phyloP scores from a whole-genome alignment of 306 rosid genomes.

The Malus orientalis region DNA sequence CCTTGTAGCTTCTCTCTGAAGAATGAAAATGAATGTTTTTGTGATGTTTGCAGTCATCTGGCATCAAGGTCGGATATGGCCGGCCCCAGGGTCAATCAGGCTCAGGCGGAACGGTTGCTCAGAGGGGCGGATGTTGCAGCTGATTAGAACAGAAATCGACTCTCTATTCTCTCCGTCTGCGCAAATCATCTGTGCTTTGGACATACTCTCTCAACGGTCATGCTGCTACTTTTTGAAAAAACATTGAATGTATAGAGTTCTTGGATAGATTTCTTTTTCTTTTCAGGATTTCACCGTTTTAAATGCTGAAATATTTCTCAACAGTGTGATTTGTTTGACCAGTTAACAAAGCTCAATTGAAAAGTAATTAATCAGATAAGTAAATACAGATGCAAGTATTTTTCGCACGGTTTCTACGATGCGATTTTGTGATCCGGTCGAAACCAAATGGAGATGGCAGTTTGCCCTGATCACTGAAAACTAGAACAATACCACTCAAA shows the following conservation, averaged over 20 bases:
- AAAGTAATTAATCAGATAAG: no score
- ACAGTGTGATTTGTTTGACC: neutral
- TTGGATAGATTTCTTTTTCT: constrained; percentile 20
- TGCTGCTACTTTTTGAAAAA: constrained; percentile 23
- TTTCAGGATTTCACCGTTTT: neutral
- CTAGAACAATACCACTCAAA: neutral
- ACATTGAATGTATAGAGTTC: constrained; percentile 47
- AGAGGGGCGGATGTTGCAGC: constrained; percentile 68
- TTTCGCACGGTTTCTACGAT: no score
- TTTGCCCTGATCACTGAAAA: neutral
- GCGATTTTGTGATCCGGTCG: no score
- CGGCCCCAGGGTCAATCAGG: constrained; percentile 70
- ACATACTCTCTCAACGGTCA: neutral
- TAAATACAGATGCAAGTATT: no score
- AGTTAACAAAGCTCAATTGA: no score
- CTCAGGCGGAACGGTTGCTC: constrained; percentile 61
- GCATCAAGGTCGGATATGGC: constrained; percentile 85
- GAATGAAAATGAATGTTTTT: neutral
- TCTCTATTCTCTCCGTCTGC: constrained; percentile 17
- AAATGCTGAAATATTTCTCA: neutral
- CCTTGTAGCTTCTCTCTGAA: neutral
- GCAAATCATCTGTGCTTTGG: constrained; percentile 15
- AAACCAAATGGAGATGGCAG: neutral
- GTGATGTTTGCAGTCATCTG: constrained; percentile 58
- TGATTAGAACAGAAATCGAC: constrained; percentile 28